Base-by-base conservation (phyloP, 1,139 yeast genomes). In the Suhomyces maxii region DNA sequence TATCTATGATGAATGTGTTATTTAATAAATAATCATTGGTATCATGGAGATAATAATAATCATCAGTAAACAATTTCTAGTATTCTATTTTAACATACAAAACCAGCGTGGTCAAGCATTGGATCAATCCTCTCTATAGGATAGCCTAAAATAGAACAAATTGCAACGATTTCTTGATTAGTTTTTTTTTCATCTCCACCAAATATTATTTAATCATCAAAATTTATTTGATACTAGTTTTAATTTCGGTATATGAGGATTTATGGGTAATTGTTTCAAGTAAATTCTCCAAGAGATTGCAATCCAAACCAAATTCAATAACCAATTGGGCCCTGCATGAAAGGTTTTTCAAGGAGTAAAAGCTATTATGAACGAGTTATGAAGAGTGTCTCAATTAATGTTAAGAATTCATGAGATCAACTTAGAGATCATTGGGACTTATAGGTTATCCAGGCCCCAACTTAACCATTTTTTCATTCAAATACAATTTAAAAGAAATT, bases 61-160 rank as follows among this genome's bases (percentile, higher is more conserved):
- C 23, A 4, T 4, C 6, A 18, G 23, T 18, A n/a, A n/a, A n/a
- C 23, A 18, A 18, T 18, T 18, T 18, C 3, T 18, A 18, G 23
- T 18, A 18, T 10, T 26, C 37, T 7, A 35, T 41, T 44, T 39
- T 37, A 48, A 48, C 51, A 48, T 41, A 41, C 39, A 28, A 28
- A 11, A 9, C 31, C 31, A 11, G 11, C 40, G 7, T 30, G 39
- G 48, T 49, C 40, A 42, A 34, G 25, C 39, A 48, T 51, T 53
- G 57, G 56, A 49, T 52, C 54, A 35, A 44, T 53, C 57, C 57
- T 37, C 50, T 28, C 25, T 42, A 33, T 40, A 42, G 52, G 55
- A 53, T 42, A 48, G 54, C 57, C 57, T 53, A 46, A 44, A 35
- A 34, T 3, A 11, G 31, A 9, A 28, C 7, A 9, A 28, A 9